Evolutionary conservation across 768 basidiomycete species (phyloP), one percentile per base, ranked within the genome.

Genomic region (Tulasnella sp.): DNA sequence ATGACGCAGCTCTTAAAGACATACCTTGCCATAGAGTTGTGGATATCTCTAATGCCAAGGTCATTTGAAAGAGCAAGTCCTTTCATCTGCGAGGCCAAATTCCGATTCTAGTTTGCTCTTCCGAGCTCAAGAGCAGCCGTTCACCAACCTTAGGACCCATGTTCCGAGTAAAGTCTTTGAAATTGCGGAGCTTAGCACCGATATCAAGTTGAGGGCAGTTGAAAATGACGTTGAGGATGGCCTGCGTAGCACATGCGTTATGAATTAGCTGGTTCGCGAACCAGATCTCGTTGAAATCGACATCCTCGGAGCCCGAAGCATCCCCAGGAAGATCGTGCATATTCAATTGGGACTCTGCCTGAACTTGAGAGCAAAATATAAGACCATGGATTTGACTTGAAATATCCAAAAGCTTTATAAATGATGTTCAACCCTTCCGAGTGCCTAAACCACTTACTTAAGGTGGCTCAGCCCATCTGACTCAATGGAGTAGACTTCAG

Each of bases 191-290:
- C 38, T 87, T 85, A 0, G 85, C 83, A 0, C 90, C 90, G 73
- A 92, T 81, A 21, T 89, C 86, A 27, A 91, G 83, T 38, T 85
- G 84, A 0, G 88, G 88, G 78, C 89, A 89, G 82, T 92, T 92
- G 40, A 91, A 82, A 10, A 90, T 82, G 24, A 91, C 88, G 81
- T 91, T 92, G 8, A 92, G 84, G 14, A 92, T 86, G 0, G 91
- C 91, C 81, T 88, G 89, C 0, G 90, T 90, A 10, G 90, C 90
- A 82, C 91, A 92, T 5, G 91, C 90, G 82, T 92, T 90, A 81
- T 90, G 88, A 84, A 88, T 90, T 36, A 92, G 87, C 83, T 92
- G 91, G 83, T 92, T 90, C 14, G 91, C 91, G 81, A 91, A 92
- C 91, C 91, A 92, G 12, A 92, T 58, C 27, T 62, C 76, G 6